Evolutionary conservation across 345 rosid genomes (phyloP), one percentile per base, ranked within the genome.

Genomic region (Crucihimalaya himalaica): DNA sequence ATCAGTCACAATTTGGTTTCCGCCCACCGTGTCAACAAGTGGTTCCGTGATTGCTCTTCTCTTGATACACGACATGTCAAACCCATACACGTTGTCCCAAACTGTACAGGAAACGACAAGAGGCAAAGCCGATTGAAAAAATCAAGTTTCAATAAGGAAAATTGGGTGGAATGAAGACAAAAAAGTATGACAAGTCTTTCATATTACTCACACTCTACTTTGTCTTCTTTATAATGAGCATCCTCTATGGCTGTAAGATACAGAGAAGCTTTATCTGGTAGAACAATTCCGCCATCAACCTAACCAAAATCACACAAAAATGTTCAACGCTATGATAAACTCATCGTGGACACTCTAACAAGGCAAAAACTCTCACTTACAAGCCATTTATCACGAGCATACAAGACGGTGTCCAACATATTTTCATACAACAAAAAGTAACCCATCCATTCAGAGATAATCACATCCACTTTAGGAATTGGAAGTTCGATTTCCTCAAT

Each of bases 391-490:
- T 94, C 83, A n/a, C 97, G 96, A 2, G 98, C 96, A 81, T 88
- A 94, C 70, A 94, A 78, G 63, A 89, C 96, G 0, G 96, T 85
- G 51, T 89, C 81, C 7, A 94, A 72, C 98, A 94, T 91, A 72
- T 94, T 94, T 81, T 94, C 98, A 53, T 86, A 94, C 81, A 94
- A 70, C 70, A 94, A 73, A 79, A 93, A 93, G 77, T 90, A 93
- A n/a, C 96, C 98, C 98, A 90, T 93, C 96, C 97, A 90, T 85
- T 93, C 97, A 29, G 97, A 93, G 74, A 93, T 85, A 46, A 93
- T 93, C 59, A 93, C 85, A 80, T 93, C 97, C 40, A 93, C 97
- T 85, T 85, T 89, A 20, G 79, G 68, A 8, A 85, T 81, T 3
- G 98, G 98, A 40, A 93, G 89, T 63, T 90, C 97, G 37, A 90